These are phyloP conservation scores for Ceratocystis ficicola DNA, from an alignment of 2,329 filamentous ascomycete species.

Conservation along the genomic window DNA sequence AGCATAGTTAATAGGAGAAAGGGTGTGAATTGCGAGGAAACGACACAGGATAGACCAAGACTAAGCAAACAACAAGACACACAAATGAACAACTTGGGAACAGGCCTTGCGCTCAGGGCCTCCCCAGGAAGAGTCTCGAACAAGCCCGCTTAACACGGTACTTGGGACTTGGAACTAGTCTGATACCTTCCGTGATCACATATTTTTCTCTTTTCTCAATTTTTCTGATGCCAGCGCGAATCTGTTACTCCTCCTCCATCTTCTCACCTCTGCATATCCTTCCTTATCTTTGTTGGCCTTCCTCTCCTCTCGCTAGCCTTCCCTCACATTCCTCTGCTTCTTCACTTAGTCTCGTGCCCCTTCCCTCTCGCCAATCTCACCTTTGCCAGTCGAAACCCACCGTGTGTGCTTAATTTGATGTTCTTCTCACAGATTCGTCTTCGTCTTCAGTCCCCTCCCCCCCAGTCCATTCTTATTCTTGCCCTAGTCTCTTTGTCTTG, in stretches of 20 bases:
- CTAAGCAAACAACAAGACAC: background rate
- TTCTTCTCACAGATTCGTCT: background rate
- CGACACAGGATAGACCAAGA: background rate
- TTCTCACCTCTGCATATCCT: too few species aligned
- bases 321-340: background rate
- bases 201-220: constrained; percentile 1
- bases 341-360: background rate
- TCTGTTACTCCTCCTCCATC: background rate
- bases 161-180: constrained; percentile 3
- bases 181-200: background rate
- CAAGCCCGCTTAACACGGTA: background rate
- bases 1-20: background rate
- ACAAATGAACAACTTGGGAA: background rate
- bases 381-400: background rate
- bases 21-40: background rate
- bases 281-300: background rate
- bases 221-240: background rate
- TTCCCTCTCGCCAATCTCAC: background rate
- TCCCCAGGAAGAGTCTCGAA: constrained; percentile 3
- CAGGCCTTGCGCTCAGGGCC: background rate
- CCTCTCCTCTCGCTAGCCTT: background rate
- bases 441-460: background rate
- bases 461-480: background rate
- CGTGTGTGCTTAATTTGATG: too few species aligned
- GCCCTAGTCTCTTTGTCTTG: background rate